Percentiles rank a stretch among this genome's conserved stretches.
phyloP scores from a whole-genome alignment of 2,329 filamentous ascomycete species.

The Colletotrichum simmondsii region DNA sequence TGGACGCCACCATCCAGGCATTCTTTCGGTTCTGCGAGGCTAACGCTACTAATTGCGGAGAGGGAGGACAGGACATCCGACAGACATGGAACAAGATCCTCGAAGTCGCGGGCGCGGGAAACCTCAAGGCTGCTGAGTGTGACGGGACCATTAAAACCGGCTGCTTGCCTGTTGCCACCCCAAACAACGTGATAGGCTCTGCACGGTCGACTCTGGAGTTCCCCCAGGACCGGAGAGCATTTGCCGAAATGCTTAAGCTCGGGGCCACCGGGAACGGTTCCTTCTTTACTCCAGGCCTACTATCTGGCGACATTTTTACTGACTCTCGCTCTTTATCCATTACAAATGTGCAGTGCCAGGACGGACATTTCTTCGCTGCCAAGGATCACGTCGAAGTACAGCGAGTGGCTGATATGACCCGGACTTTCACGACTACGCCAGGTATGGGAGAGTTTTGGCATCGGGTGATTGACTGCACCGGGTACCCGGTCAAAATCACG shows the following conservation, averaged over 20 bases:
- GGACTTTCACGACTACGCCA: conserved; percentile 9
- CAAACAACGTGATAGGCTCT: conserved; percentile 13
- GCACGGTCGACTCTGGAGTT: conserved; percentile 22
- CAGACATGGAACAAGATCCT: conserved; percentile 18
- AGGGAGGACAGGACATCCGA: conserved; percentile 14
- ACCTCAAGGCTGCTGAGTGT: conserved; percentile 20
- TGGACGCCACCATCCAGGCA: conserved; percentile 27
- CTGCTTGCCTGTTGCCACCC: conserved; percentile 8
- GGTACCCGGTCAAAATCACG: conserved; percentile 25
- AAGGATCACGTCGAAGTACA: conserved; percentile 21
- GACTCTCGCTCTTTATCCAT: conserved; percentile 9
- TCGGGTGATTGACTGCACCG: conserved; percentile 27
- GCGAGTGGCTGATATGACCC: conserved; percentile 20
- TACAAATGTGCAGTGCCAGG: conserved; percentile 21
- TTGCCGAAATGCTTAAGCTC: background rate
- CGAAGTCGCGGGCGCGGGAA: conserved; percentile 8
- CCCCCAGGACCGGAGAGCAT: background rate
- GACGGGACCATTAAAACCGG: conserved; percentile 21
- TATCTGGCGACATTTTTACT: conserved; percentile 3
- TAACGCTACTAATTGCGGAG: conserved; percentile 7
- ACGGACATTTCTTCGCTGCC: conserved; percentile 27
- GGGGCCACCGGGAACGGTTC: conserved; percentile 18
- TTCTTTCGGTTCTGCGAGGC: conserved; percentile 29
- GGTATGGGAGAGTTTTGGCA: conserved; percentile 27
- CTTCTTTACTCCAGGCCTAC: background rate